phyloP scores from a whole-genome alignment of 148 eudicot genomes.

The Cornus kousa region DNA sequence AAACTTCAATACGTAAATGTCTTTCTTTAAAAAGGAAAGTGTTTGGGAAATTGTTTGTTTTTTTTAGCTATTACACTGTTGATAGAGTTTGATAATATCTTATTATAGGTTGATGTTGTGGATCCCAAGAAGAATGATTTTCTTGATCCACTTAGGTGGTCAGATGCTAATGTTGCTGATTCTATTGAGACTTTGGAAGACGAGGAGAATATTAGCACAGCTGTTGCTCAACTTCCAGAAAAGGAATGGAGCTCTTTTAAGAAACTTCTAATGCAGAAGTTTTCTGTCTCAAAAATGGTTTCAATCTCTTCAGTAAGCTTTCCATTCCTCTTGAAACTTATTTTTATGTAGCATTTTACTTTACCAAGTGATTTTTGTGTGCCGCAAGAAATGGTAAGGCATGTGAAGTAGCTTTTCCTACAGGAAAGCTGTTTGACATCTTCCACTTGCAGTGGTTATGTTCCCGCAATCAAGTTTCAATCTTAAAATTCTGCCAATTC shows the following conservation, averaged over 20 bases:
- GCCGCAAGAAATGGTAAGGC: background rate
- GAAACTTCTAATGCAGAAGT: slow-evolving; percentile 59
- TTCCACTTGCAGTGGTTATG: background rate
- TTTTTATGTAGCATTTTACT: background rate
- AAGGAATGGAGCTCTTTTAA: slow-evolving; percentile 68
- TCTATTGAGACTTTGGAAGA: slow-evolving; percentile 21
- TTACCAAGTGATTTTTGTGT: background rate
- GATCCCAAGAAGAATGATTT: slow-evolving; percentile 30
- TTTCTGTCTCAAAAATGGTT: slow-evolving; percentile 52
- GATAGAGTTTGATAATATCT: background rate
- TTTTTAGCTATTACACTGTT: background rate
- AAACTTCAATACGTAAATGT: background rate
- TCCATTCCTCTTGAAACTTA: background rate
- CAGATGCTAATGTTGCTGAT: slow-evolving; percentile 16
- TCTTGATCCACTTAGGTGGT: slow-evolving; percentile 50
- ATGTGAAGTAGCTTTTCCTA: background rate
- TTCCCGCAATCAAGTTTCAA: background rate
- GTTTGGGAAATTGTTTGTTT: background rate
- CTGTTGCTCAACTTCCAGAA: slow-evolving; percentile 22
- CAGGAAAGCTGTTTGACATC: background rate
- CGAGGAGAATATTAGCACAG: slow-evolving; percentile 17
- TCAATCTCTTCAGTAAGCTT: slow-evolving; percentile 53
- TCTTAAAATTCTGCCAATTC: too few species aligned
- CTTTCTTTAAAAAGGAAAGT: too few species aligned
- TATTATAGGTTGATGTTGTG: slow-evolving; percentile 32